These are phyloP conservation scores for Penicillium mononematosum DNA, from an alignment of 495 filamentous ascomycete genomes.

Conservation along the genomic window DNA sequence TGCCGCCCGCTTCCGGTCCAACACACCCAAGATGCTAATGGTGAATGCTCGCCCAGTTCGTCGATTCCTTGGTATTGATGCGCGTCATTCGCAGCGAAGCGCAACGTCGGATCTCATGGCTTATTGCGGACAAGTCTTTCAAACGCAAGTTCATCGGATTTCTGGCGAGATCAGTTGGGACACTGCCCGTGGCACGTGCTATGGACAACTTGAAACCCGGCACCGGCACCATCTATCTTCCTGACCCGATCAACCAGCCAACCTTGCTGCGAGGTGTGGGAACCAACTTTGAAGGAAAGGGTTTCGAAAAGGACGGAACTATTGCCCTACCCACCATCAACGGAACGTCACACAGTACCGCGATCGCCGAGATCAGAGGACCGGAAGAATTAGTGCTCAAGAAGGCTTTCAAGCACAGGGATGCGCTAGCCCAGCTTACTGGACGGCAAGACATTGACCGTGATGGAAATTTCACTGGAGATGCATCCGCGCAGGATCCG, in stretches of 20 bases:
- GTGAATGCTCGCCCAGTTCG: constrained; percentile 59
- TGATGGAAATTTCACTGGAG: constrained; percentile 52
- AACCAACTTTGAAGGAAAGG: constrained; percentile 76
- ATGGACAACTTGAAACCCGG: constrained; percentile 83
- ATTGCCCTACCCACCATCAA: constrained; percentile 83
- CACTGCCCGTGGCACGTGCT: constrained; percentile 84
- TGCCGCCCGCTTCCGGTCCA: constrained; percentile 14
- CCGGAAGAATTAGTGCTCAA: constrained; percentile 83
- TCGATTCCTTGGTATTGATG: constrained; percentile 92
- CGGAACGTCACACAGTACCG: constrained; percentile 71
- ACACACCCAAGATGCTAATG: constrained; percentile 11
- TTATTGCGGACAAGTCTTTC: constrained; percentile 95
- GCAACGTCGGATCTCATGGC: constrained; percentile 81
- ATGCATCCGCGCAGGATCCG: constrained; percentile 39
- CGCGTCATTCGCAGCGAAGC: constrained; percentile 82
- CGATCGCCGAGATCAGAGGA: constrained; percentile 75
- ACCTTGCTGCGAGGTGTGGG: constrained; percentile 79
- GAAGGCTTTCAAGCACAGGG: constrained; percentile 73
- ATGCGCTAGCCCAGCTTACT: constrained; percentile 74
- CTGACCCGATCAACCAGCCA: constrained; percentile 80
- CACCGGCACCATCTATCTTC: constrained; percentile 82
- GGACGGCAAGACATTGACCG: constrained; percentile 65
- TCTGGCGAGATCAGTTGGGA: constrained; percentile 73
- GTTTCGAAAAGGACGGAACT: constrained; percentile 75
- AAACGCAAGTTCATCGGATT: constrained; percentile 81